Conservation (phyloP, 2,329 filamentous ascomycete genomes). For the Sporothrix inflata region DNA sequence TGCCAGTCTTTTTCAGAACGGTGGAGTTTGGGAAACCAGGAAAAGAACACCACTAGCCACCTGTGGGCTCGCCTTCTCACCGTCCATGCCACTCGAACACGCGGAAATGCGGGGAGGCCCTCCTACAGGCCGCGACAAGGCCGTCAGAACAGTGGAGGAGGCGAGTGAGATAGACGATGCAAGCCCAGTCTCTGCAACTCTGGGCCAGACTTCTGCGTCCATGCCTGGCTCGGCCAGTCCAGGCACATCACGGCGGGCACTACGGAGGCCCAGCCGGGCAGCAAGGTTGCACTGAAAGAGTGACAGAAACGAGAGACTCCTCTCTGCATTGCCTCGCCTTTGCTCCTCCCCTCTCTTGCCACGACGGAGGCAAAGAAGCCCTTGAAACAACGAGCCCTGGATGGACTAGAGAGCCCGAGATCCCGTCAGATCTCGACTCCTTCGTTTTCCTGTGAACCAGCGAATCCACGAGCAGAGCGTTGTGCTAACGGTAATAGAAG, state of each 20-base stretch:
- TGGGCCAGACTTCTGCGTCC: not conserved
- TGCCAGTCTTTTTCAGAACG: not conserved
- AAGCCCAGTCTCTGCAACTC: not conserved
- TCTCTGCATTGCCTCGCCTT: not conserved
- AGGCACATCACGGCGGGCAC: conserved; percentile 18
- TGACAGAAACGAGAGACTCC: not conserved
- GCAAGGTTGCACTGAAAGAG: conserved; percentile 18
- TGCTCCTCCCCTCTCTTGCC: not conserved
- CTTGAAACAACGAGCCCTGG: not conserved
- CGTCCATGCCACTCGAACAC: not conserved
- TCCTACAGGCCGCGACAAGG: not conserved
- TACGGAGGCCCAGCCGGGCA: conserved; percentile 17
- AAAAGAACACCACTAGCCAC: not conserved
- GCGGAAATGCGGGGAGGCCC: conserved; percentile 30
- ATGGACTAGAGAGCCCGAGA: conserved; percentile 10
- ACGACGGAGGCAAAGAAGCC: not conserved
- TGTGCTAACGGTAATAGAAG: not conserved
- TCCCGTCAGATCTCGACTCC: conserved; percentile 4
- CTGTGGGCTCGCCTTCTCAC: conserved; percentile 4
- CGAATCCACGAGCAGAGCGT: not conserved
- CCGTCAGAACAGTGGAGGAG: not conserved
- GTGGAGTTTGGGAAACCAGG: conserved; percentile 5
- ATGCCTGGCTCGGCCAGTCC: conserved; percentile 9
- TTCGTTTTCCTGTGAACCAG: not conserved
- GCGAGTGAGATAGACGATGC: not conserved